Base-by-base conservation (phyloP, 805 yeast species). In the Zygotorulaspora sp. region DNA sequence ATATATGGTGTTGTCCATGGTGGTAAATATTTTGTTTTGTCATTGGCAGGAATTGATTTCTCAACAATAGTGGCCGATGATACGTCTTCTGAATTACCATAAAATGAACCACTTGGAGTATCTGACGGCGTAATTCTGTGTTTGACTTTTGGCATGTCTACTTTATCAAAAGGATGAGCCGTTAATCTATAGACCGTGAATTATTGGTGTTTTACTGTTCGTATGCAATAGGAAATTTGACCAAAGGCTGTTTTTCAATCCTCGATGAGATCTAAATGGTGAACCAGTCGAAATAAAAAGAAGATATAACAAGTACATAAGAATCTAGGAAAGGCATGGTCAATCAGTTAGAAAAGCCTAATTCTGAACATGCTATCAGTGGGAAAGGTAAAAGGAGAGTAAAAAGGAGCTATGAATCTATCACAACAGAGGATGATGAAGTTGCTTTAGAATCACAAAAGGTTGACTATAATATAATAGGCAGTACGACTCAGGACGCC, bases 1-100 rank as follows among this genome's bases (percentile, higher is more conserved):
- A 85, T 75, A 50, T 83, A 85, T 0, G 95, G 94, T 35, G 83
- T 80, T 1, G 79, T 77, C 95, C 95, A 84, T n/a, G 95, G 95
- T 5, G 94, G 94, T 6, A 74, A 69, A 49, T 83, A 83, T 17
- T 41, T 26, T 12, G 30, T 17, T 5, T 11, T 26, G 30, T 30
- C n/a, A 15, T 15, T 27, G 13, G 16, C 27, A 13, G 34, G 12
- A 20, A 17, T 28, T 11, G 23, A 23, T 5, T 21, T n/a, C 18
- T 29, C 35, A 21, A 15, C 19, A 11, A 22, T 30, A 5, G 33
- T 12, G 25, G 24, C 15, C 6, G 23, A n/a, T 22, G 35, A 13
- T 16, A 30, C 15, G 15, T 30, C 31, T 10, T 10, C 27, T 30
- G 29, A 30, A 28, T 35, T 25, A 38, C 12, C 32, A 26, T 19